A percentile compares a stretch with the other conserved stretches of the same genome.
These are phyloP conservation scores for Carex kokanica DNA, from an alignment of 176 grass and related monocot species.

Conservation along the genomic window DNA sequence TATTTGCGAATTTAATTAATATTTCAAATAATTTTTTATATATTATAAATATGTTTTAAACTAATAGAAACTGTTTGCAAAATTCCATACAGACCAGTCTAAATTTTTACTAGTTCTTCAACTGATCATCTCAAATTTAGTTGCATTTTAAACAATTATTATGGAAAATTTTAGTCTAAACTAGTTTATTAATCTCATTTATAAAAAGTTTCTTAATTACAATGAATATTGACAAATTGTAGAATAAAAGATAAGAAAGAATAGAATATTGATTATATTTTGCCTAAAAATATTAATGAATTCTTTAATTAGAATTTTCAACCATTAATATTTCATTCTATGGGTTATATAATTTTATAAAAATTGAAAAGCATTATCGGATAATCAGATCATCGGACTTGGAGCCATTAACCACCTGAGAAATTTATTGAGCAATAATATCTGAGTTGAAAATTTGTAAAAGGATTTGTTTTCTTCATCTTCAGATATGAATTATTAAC, in stretches of 20 bases:
- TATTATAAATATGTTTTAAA: too few species aligned
- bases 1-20: too few species aligned
- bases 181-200: neutral
- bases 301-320: neutral
- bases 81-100: too few species aligned
- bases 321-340: conserved; percentile 88
- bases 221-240: neutral
- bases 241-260: neutral
- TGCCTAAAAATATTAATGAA: neutral
- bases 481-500: conserved; percentile 93
- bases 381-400: conserved; percentile 65
- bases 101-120: too few species aligned
- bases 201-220: neutral
- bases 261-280: neutral
- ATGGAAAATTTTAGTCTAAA: too few species aligned
- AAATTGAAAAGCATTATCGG: conserved; percentile 55
- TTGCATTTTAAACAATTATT: too few species aligned
- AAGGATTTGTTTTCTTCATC: conserved; percentile 59
- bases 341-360: conserved; percentile 82
- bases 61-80: too few species aligned
- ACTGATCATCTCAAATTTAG: too few species aligned
- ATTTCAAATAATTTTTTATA: too few species aligned
- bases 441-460: conserved; percentile 49
- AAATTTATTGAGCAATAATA: conserved; percentile 10
- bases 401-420: conserved; percentile 52